A percentile compares a stretch with the other conserved stretches of the same genome.
Conservation (phyloP, 768 basidiomycete genomes). For the Trametes cubensis region DNA sequence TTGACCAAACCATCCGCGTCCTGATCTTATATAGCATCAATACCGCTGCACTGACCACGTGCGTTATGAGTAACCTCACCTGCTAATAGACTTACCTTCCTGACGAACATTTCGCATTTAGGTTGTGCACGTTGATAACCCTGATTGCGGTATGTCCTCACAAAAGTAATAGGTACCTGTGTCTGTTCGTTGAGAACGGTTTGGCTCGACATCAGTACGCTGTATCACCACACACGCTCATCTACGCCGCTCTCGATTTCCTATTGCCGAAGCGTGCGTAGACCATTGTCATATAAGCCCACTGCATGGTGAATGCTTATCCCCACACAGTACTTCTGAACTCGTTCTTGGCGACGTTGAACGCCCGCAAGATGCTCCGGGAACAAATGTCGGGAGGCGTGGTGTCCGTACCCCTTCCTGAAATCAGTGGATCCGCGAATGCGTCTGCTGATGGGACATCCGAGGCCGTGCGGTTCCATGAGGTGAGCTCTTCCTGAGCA, state of each 20-base stretch:
- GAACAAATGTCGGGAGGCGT: conserved; percentile 5
- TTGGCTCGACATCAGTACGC: conserved; percentile 33
- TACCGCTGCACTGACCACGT: conserved; percentile 31
- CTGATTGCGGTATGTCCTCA: conserved; percentile 23
- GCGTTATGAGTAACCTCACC: neutral
- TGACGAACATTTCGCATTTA: neutral
- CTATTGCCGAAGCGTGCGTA: conserved; percentile 27
- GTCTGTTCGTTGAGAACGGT: conserved; percentile 14
- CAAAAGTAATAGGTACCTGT: neutral
- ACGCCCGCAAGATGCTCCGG: conserved; percentile 19
- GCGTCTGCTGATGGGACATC: no score
- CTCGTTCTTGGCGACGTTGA: conserved; percentile 24
- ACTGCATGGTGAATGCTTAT: neutral
- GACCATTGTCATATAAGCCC: neutral
- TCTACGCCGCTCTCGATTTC: conserved; percentile 32
- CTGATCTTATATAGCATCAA: conserved; percentile 32
- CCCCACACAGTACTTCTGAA: conserved; percentile 18
- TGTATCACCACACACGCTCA: conserved; percentile 27
- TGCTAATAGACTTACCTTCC: neutral
- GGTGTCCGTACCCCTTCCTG: conserved; percentile 18
- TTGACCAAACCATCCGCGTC: conserved; percentile 22
- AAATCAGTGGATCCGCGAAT: neutral
- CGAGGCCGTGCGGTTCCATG: no score
- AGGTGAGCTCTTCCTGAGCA: no score
- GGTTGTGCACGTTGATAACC: conserved; percentile 26